Percentiles rank a stretch among this genome's conserved stretches.
phyloP scores from a whole-genome alignment of 2,329 filamentous ascomycete genomes.

The Ceratocystiopsis sp. region DNA sequence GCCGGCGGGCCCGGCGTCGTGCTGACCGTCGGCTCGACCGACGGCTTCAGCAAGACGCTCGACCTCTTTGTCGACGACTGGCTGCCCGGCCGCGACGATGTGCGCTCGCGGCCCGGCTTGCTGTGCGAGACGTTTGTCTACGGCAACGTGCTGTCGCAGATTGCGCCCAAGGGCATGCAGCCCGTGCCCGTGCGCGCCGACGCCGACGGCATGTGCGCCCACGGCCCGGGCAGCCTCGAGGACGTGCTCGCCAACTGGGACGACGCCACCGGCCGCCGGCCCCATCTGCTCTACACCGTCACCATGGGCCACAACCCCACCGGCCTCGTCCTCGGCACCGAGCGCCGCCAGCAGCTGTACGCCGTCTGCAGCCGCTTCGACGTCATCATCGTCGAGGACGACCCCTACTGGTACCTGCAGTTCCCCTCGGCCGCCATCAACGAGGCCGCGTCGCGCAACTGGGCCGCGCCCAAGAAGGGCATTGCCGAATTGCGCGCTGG shows the following conservation, averaged over 20 bases:
- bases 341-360: conserved; percentile 65
- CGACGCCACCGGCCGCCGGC: conserved; percentile 50
- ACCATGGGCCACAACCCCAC: conserved; percentile 90
- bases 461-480: conserved; percentile 14
- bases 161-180: conserved; percentile 51
- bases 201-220: conserved; percentile 58
- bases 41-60: conserved; percentile 66
- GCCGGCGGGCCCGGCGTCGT: conserved; percentile 58
- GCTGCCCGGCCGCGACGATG: conserved; percentile 45
- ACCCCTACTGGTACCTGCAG: conserved; percentile 92
- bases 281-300: conserved; percentile 78
- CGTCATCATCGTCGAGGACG: conserved; percentile 82
- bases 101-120: conserved; percentile 55
- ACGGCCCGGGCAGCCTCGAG: conserved; percentile 54
- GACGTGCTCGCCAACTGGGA: conserved; percentile 79
- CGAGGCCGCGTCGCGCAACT: conserved; percentile 30
- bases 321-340: conserved; percentile 53
- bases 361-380: conserved; percentile 68
- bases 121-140: conserved; percentile 71
- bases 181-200: conserved; percentile 62
- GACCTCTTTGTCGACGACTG: conserved; percentile 63
- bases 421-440: conserved; percentile 51
- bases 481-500: conserved; percentile 8
- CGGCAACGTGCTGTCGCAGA: conserved; percentile 55
- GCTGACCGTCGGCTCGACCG: conserved; percentile 67